These are phyloP conservation scores for Microcos paniculata DNA, from an alignment of 345 rosid species.

Conservation along the genomic window DNA sequence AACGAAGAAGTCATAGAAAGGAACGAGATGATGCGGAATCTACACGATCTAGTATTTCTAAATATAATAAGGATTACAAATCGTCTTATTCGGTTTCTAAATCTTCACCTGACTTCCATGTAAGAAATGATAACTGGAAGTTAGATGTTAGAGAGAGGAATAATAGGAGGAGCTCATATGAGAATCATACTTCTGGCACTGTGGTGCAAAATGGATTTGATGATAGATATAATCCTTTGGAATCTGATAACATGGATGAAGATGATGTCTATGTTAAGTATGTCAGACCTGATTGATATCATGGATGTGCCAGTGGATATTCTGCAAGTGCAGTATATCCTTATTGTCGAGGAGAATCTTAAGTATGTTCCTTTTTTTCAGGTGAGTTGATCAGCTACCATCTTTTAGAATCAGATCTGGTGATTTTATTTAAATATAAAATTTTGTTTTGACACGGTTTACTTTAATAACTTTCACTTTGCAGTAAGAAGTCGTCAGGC, in stretches of 20 bases:
- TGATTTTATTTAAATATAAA: slow-evolving; percentile 14
- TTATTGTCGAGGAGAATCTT: not conserved
- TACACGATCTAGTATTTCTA: slow-evolving; percentile 28
- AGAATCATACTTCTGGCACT: slow-evolving; percentile 26
- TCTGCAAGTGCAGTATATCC: slow-evolving; percentile 16
- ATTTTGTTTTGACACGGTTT: slow-evolving; percentile 29
- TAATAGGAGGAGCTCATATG: slow-evolving; percentile 23
- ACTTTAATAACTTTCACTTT: slow-evolving; percentile 34
- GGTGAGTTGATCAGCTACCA: slow-evolving; percentile 26
- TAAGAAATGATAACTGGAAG: slow-evolving; percentile 16
- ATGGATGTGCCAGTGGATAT: slow-evolving; percentile 16
- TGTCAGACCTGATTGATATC: slow-evolving; percentile 18
- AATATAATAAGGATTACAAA: slow-evolving; percentile 22
- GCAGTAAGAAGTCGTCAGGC: slow-evolving; percentile 72
- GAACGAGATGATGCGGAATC: slow-evolving; percentile 39
- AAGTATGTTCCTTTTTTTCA: slow-evolving; percentile 8
- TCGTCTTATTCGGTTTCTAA: slow-evolving; percentile 27
- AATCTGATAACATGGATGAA: slow-evolving; percentile 36
- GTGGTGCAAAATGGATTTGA: slow-evolving; percentile 43
- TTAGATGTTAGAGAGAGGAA: slow-evolving; percentile 26
- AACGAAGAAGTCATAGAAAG: slow-evolving; percentile 25
- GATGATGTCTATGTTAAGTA: slow-evolving; percentile 19
- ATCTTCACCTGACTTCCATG: slow-evolving; percentile 21
- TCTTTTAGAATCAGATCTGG: slow-evolving; percentile 13
- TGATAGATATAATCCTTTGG: slow-evolving; percentile 79